Evolutionary conservation across 2,329 filamentous ascomycete genomes (phyloP), one percentile per base, ranked within the genome.

Genomic region (Fusarium floridanum): DNA sequence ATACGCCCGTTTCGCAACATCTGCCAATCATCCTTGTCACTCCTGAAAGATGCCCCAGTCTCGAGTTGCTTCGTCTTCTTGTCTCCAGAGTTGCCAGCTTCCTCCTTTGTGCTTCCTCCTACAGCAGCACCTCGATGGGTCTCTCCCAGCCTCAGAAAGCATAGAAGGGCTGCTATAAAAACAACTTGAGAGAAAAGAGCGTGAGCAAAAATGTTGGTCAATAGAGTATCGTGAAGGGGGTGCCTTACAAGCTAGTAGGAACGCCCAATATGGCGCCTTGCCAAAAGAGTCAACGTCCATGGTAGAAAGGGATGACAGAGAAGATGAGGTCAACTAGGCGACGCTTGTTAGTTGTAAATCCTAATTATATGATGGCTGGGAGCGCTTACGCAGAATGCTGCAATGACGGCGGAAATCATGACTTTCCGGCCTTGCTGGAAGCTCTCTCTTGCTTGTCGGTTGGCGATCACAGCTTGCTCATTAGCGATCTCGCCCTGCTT

Each of bases 31-130:
- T 45, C 41, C 12, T 45, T 24, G 12, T 22, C n/a, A 22, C 41
- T 11, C n/a, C 6, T 43, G 41, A 12, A 10, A 12, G n/a, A 43
- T 20, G n/a, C n/a, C 39, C 6, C 12, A 20, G 39, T 43, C 5
- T 43, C n/a, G 5, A 12, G n/a, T 20, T n/a, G n/a, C 39, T 22
- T 6, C 6, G 4, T 8, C 41, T 8, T 1, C 20, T 24, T 24
- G 1, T 5, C 20, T 16, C 2, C 2, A 3, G 41, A 8, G 4
- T 14, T 14, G 2, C 8, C 20, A 1, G 7, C 6, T 9, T 45
- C 12, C 20, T 24, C 6, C 41, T 24, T 24, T 2, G 20, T 3
- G 41, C 4, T 16, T 24, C 20, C 12, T 45, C 41, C 11, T 22
- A 8, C 41, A 22, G 7, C 2, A 14, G 11, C 6, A 4, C 4